Percentiles rank a stretch among this genome's conserved stretches.
These are phyloP conservation scores for Diplodia intermedia DNA, from an alignment of 2,329 filamentous ascomycete genomes.

Conservation along the genomic window DNA sequence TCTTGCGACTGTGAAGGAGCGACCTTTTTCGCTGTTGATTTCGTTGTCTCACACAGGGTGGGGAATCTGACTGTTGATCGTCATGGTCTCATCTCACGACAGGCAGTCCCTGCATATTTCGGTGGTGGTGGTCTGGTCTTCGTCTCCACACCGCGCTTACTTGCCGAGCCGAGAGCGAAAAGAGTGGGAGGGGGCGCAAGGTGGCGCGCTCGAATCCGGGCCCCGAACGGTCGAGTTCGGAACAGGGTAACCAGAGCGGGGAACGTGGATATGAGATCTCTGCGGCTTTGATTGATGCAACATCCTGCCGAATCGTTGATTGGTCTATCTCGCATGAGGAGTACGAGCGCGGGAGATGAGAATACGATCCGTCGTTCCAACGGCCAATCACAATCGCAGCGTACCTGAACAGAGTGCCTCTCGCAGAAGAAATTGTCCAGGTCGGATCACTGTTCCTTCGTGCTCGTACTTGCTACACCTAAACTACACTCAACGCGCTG, in stretches of 20 bases:
- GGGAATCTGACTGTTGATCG: neutral
- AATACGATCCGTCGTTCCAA: constrained; percentile 19
- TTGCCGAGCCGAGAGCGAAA: constrained; percentile 12
- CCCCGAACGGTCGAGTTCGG: constrained; percentile 25
- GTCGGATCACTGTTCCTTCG: neutral
- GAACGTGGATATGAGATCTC: constrained; percentile 27
- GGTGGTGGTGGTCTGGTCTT: neutral
- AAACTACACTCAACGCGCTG: neutral
- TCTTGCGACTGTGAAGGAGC: neutral
- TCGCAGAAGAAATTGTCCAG: neutral
- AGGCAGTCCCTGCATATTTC: constrained; percentile 12
- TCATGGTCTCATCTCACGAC: neutral
- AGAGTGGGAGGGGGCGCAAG: neutral
- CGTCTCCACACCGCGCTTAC: neutral
- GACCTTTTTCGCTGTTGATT: neutral
- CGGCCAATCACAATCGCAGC: constrained; percentile 4
- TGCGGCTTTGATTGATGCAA: constrained; percentile 12
- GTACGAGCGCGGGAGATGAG: constrained; percentile 27
- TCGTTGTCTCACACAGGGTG: neutral
- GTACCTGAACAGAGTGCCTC: constrained; percentile 11
- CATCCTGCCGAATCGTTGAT: constrained; percentile 6
- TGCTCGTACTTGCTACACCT: neutral
- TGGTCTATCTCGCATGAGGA: constrained; percentile 13
- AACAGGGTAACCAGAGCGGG: constrained; percentile 10
- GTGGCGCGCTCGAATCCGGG: neutral